Conservation (phyloP, 2,329 filamentous ascomycete species). For the Ophiostoma sp. region DNA sequence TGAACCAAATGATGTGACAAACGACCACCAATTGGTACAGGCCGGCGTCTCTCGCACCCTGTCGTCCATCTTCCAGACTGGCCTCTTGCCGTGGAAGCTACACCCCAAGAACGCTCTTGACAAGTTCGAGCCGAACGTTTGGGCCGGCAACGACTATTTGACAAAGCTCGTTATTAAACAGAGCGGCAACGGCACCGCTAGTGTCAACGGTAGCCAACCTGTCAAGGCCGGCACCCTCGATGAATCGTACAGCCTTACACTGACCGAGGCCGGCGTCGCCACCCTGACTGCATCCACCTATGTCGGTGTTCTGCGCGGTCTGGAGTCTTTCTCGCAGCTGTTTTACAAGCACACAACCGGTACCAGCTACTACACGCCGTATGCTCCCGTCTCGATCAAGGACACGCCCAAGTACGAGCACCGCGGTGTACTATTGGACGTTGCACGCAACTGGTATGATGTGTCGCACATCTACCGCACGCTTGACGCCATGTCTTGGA, state of each 20-base stretch:
- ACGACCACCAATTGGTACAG: constrained; percentile 51
- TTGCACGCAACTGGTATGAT: constrained; percentile 66
- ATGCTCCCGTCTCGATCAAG: constrained; percentile 65
- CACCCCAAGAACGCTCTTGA: constrained; percentile 53
- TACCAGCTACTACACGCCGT: constrained; percentile 58
- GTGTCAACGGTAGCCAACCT: not conserved
- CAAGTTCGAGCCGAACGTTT: constrained; percentile 57
- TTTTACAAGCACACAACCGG: constrained; percentile 66
- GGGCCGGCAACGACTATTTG: constrained; percentile 39
- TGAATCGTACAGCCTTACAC: constrained; percentile 66
- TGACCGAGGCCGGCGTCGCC: constrained; percentile 55
- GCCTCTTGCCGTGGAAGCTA: constrained; percentile 75
- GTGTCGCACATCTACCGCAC: constrained; percentile 64
- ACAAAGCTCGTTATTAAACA: constrained; percentile 58
- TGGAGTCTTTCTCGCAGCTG: constrained; percentile 73
- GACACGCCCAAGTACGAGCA: constrained; percentile 71
- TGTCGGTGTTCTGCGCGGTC: constrained; percentile 63
- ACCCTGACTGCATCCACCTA: constrained; percentile 61
- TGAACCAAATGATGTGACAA: constrained; percentile 39
- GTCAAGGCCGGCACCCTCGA: constrained; percentile 59
- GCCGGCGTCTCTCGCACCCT: constrained; percentile 56
- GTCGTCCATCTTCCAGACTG: constrained; percentile 59
- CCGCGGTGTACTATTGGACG: constrained; percentile 74
- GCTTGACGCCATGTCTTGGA: constrained; percentile 71
- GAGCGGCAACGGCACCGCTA: constrained; percentile 15